Conservation (phyloP, 805 yeast genomes). For the Candida dendrica region DNA sequence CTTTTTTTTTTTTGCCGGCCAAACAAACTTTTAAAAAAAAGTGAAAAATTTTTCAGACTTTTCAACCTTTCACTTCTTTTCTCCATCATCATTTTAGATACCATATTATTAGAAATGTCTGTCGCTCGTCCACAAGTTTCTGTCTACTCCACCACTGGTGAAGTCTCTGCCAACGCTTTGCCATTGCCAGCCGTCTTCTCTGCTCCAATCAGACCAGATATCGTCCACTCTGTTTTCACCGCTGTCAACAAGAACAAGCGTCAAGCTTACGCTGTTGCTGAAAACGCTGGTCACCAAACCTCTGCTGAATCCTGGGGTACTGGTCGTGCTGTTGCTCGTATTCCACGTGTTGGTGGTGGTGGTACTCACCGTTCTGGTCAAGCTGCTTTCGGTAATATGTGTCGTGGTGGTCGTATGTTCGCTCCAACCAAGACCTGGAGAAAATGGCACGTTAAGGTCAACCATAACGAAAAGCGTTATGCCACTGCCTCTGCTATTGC, state of each 20-base stretch:
- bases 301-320: conserved; percentile 99
- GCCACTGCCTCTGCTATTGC: conserved; percentile 99
- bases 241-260: conserved; percentile 99
- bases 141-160: conserved; percentile 84
- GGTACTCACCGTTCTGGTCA: conserved; percentile 99
- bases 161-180: conserved; percentile 73
- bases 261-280: conserved; percentile 99
- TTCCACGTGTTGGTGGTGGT: conserved; percentile 99
- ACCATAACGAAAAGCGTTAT: conserved; percentile 99
- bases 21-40: background rate
- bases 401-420: conserved; percentile 99
- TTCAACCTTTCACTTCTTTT: background rate
- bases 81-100: background rate
- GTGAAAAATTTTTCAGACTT: conserved; percentile 1
- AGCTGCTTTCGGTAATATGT: conserved; percentile 99
- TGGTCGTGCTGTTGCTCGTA: conserved; percentile 99
- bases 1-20: background rate
- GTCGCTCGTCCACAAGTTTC: conserved; percentile 93
- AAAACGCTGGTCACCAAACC: conserved; percentile 99
- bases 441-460: conserved; percentile 99
- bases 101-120: conserved; percentile 32
- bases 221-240: conserved; percentile 98
- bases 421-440: conserved; percentile 99
- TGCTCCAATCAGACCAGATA: conserved; percentile 99
- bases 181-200: conserved; percentile 98